Conservation (phyloP, 345 rosid species). For the Euphorbia peplus region DNA sequence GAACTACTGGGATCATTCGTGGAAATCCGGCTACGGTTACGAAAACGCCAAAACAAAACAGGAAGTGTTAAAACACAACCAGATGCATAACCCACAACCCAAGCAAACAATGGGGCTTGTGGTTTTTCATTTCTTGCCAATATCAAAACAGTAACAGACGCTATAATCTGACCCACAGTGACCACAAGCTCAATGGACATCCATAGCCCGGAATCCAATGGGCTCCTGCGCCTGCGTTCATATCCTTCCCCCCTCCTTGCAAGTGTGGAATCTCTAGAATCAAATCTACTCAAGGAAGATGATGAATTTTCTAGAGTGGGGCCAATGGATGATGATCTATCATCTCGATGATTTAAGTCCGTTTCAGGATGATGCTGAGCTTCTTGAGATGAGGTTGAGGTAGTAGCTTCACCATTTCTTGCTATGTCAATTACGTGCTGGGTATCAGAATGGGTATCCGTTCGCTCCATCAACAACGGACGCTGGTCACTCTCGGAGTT, state of each 20-base stretch:
- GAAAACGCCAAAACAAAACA: conserved; percentile 73
- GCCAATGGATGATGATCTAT: conserved; percentile 26
- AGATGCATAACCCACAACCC: conserved; percentile 82
- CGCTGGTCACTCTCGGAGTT: conserved; percentile 39
- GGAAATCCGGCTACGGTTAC: conserved; percentile 37
- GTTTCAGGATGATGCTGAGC: conserved; percentile 30
- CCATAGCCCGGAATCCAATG: conserved; percentile 79
- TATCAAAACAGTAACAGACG: conserved; percentile 64
- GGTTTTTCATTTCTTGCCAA: conserved; percentile 73
- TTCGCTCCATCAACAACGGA: conserved; percentile 66
- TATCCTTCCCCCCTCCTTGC: conserved; percentile 51
- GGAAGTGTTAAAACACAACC: conserved; percentile 84
- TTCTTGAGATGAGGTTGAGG: conserved; percentile 46
- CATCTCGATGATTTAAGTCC: conserved; percentile 31
- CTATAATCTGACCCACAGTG: conserved; percentile 69
- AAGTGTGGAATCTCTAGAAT: conserved; percentile 34
- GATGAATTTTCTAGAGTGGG: conserved; percentile 32
- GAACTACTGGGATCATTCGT: conserved; percentile 43
- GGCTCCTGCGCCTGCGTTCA: conserved; percentile 59
- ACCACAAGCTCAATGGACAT: conserved; percentile 71
- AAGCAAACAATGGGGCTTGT: conserved; percentile 67
- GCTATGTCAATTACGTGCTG: conserved; percentile 62
- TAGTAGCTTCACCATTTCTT: conserved; percentile 40
- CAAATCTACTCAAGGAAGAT: conserved; percentile 35
- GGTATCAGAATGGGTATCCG: conserved; percentile 28